These are phyloP conservation scores for Manihot esculenta DNA, from an alignment of 441 rosid species.

Conservation along the genomic window DNA sequence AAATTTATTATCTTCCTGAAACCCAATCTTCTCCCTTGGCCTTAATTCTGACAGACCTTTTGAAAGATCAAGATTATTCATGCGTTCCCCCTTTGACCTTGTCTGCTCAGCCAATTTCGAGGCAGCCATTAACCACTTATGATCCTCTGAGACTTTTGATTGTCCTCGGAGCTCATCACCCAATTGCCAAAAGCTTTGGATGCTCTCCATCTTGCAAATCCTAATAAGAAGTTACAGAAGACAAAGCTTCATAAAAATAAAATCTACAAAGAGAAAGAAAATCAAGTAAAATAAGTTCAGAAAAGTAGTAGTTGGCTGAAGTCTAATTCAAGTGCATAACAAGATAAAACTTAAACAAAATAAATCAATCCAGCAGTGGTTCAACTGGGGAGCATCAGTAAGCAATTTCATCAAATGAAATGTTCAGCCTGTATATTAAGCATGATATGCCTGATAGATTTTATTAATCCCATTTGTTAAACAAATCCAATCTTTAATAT, in stretches of 20 bases:
- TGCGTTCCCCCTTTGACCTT: conserved; percentile 68
- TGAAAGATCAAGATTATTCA: conserved; percentile 90
- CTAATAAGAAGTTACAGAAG: conserved; percentile 19
- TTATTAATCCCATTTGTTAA: not conserved
- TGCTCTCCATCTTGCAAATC: conserved; percentile 53
- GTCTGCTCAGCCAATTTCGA: conserved; percentile 94
- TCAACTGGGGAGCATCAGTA: not conserved
- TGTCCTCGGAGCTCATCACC: conserved; percentile 96
- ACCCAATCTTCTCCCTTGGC: conserved; percentile 60
- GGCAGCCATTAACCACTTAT: conserved; percentile 81
- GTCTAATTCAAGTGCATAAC: not conserved
- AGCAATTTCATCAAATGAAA: not conserved
- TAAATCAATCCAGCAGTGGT: not conserved
- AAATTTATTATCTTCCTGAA: conserved; percentile 77
- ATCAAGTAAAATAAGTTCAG: not conserved
- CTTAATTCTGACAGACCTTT: conserved; percentile 61
- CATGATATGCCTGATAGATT: not conserved
- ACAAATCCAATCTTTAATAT: not conserved
- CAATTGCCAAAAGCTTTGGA: conserved; percentile 83
- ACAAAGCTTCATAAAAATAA: conserved; percentile 7
- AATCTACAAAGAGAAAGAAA: not conserved
- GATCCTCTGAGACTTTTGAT: conserved; percentile 81
- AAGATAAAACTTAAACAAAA: not conserved
- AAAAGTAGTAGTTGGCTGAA: not conserved
- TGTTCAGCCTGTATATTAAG: not conserved